Percentiles rank a stretch among this genome's conserved stretches.
phyloP scores from a whole-genome alignment of 345 rosid genomes.

The Salix viminalis region DNA sequence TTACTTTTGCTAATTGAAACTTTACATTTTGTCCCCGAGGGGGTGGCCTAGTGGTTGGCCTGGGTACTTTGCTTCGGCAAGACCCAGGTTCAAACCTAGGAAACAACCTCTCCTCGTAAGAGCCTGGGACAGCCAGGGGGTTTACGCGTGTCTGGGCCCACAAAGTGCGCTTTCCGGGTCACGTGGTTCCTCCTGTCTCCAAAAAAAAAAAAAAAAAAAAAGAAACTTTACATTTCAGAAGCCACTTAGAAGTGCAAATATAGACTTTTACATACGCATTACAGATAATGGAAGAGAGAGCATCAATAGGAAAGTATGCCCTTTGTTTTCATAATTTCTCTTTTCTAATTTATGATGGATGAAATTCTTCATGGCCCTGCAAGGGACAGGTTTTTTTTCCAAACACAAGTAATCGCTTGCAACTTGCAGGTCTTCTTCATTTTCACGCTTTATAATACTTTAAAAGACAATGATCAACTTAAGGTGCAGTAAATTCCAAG shows the following conservation, averaged over 20 bases:
- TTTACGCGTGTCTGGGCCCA: no score
- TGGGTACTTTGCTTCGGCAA: no score
- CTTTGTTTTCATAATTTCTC: slow-evolving; percentile 1
- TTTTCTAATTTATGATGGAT: background rate
- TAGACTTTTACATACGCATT: slow-evolving; percentile 73
- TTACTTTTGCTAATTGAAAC: slow-evolving; percentile 3
- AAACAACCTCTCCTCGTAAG: no score
- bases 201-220: no score
- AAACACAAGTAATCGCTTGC: slow-evolving; percentile 14
- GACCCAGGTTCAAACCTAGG: no score
- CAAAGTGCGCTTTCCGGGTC: no score
- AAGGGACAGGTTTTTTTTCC: background rate
- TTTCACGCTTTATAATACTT: slow-evolving; percentile 71
- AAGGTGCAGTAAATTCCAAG: slow-evolving; percentile 42
- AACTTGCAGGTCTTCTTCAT: slow-evolving; percentile 69
- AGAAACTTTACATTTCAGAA: slow-evolving; percentile 43
- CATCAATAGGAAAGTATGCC: slow-evolving; percentile 68
- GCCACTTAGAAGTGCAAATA: slow-evolving; percentile 60
- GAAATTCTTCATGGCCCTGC: background rate
- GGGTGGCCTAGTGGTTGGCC: no score
- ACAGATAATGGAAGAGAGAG: slow-evolving; percentile 89
- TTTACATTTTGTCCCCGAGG: no score
- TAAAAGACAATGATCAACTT: slow-evolving; percentile 66
- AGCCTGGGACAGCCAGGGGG: no score
- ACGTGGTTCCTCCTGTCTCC: no score